Evolutionary conservation across 768 basidiomycete species (phyloP).

Genomic region (Guyanaporus albipodus): DNA sequence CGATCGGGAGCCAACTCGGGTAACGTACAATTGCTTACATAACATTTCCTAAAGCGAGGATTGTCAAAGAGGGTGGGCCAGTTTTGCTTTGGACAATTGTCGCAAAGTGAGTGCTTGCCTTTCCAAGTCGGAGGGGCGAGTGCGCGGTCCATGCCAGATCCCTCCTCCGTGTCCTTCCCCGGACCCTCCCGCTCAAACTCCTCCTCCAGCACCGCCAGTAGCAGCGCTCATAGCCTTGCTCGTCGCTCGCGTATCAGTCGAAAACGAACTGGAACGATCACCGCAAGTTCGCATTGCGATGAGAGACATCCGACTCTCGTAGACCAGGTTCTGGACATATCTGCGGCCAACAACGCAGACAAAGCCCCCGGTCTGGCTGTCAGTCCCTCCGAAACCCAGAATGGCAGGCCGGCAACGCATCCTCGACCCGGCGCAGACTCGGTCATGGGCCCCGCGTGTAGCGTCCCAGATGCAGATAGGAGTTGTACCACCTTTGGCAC

Average conservation of each 20-base stretch:
- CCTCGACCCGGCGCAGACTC: constrained; percentile 13
- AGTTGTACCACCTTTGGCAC: constrained; percentile 23
- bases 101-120: constrained; percentile 8
- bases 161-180: constrained; percentile 23
- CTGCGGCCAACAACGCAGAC: constrained; percentile 19
- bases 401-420: constrained; percentile 9
- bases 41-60: constrained; percentile 24
- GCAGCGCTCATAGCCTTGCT: constrained; percentile 47
- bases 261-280: constrained; percentile 52
- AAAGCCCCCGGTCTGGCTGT: neutral
- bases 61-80: constrained; percentile 3
- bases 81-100: constrained; percentile 20
- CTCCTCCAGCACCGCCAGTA: constrained; percentile 39
- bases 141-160: constrained; percentile 30
- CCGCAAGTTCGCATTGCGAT: constrained; percentile 29
- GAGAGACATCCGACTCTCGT: constrained; percentile 7
- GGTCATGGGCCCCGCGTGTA: constrained; percentile 6
- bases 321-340: constrained; percentile 30
- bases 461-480: constrained; percentile 17
- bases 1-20: constrained; percentile 14
- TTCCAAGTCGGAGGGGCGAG: constrained; percentile 22
- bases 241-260: constrained; percentile 47
- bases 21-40: constrained; percentile 19
- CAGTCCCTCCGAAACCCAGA: constrained; percentile 10
- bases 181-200: constrained; percentile 35